phyloP scores from a whole-genome alignment of 2,329 filamentous ascomycete genomes.

The Colletotrichum sp. region DNA sequence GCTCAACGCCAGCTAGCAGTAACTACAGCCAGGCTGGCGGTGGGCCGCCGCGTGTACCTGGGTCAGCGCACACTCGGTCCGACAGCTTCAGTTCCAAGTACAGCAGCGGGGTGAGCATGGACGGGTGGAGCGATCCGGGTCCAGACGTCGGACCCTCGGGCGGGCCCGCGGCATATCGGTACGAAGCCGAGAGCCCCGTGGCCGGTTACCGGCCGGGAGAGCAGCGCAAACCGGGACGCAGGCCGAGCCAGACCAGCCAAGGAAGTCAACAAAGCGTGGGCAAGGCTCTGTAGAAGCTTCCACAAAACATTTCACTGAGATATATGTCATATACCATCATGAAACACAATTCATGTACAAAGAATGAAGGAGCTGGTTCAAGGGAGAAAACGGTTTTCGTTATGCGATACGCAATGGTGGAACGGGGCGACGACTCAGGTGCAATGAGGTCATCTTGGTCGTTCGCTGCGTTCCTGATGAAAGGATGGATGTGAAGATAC shows the following conservation, averaged over 20 bases:
- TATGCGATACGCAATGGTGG: not conserved
- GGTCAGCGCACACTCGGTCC: slow-evolving; percentile 35
- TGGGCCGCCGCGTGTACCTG: slow-evolving; percentile 24
- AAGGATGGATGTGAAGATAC: slow-evolving; percentile 9
- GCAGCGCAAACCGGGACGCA: slow-evolving; percentile 1
- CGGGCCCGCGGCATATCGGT: slow-evolving; percentile 19
- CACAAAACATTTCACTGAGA: not conserved
- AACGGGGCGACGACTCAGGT: not conserved
- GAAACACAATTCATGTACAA: slow-evolving; percentile 7
- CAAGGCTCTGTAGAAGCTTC: slow-evolving; percentile 15
- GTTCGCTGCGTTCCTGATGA: not conserved
- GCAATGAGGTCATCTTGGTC: not conserved
- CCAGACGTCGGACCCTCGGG: slow-evolving; percentile 54
- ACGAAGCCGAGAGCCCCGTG: slow-evolving; percentile 29
- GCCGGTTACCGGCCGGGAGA: slow-evolving; percentile 18
- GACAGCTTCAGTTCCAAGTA: slow-evolving; percentile 52
- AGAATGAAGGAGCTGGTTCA: not conserved
- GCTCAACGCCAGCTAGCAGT: slow-evolving; percentile 34
- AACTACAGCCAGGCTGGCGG: slow-evolving; percentile 29
- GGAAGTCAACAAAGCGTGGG: slow-evolving; percentile 20
- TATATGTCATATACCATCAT: not conserved
- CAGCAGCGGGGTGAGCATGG: slow-evolving; percentile 53
- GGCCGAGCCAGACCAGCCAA: slow-evolving; percentile 15
- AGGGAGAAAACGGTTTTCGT: not conserved
- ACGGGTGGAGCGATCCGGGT: slow-evolving; percentile 58